These are phyloP conservation scores for Meira miltonrushii DNA, from an alignment of 1,284 basidiomycete species.

Conservation along the genomic window DNA sequence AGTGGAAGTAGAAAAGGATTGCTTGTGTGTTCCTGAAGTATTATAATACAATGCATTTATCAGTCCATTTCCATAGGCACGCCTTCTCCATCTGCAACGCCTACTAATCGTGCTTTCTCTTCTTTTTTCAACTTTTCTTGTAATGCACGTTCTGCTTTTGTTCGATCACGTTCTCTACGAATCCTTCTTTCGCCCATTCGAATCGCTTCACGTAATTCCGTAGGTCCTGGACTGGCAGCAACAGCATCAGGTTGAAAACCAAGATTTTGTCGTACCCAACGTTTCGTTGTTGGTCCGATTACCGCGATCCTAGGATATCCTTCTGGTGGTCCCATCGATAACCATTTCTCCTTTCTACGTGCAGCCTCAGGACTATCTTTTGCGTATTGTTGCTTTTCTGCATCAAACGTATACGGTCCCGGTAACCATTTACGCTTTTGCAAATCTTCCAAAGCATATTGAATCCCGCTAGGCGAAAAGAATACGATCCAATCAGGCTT, in stretches of 20 bases:
- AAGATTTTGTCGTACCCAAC: constrained; percentile 35
- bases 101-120: constrained; percentile 5
- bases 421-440: constrained; percentile 36
- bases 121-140: constrained; percentile 1
- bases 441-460: constrained; percentile 41
- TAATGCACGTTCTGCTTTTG: neutral
- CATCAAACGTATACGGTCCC: constrained; percentile 9
- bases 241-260: constrained; percentile 41
- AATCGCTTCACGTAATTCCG: constrained; percentile 42
- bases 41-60: neutral
- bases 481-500: constrained; percentile 48
- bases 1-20: too few relatives aligned
- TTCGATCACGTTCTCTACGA: constrained; percentile 12
- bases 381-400: constrained; percentile 11
- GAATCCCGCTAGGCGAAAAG: constrained; percentile 48
- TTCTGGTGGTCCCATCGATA: constrained; percentile 7
- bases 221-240: constrained; percentile 37
- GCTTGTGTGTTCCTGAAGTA: too few relatives aligned
- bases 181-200: constrained; percentile 29
- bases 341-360: constrained; percentile 16
- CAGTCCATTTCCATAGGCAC: constrained; percentile 10
- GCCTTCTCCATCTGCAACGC: constrained; percentile 5
- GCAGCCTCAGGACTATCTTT: constrained; percentile 14
- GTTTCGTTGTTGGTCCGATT: constrained; percentile 38
- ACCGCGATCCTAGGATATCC: constrained; percentile 37